Evolutionary conservation across 2,329 filamentous ascomycete genomes (phyloP), one percentile per base, ranked within the genome.

Genomic region (Teratosphaeria zuluensis): DNA sequence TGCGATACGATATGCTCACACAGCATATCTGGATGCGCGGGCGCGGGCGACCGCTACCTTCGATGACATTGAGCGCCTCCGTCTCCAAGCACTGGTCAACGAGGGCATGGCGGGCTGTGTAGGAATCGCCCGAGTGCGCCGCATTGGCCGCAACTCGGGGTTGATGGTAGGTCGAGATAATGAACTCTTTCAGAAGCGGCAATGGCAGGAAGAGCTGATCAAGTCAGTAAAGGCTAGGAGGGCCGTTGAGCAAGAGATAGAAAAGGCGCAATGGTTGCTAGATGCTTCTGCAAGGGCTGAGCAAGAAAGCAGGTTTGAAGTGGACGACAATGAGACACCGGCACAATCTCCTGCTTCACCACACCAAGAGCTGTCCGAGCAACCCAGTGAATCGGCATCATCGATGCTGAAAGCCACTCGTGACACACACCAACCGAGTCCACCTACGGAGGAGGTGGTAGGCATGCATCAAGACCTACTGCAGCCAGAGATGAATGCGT

Each of bases 1-100:
- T 12, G 56, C 52, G 14, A 30, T 21, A 12, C 21, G 38, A 5
- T 58, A 58, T 38, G 53, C 52, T n/a, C 56, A 58, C 30, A 46
- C 21, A 3, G 30, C 21, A 16, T 55, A 46, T 16, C 24, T 32
- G 3, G 33, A 35, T 19, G 21, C 24, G 31, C 52, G 30, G 14
- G 56, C 51, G 53, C 21, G 31, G 33, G 9, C 48, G 14, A 58
- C 35, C 21, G 19, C 19, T n/a, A 19, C 51, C 4, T 56, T 53
- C 19, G 57, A 59, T 31, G 31, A 54, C 12, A 32, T 53, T 19
- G 35, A 51, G 12, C 30, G 42, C 24, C 32, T 51, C 16, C 38
- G 48, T 16, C 24, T 28, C 11, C 53, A 51, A 46, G 33, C 32
- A n/a, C 24, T 59, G 21, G 19, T 54, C 30, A 56, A 59, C 32